phyloP scores from a whole-genome alignment of 2,329 filamentous ascomycete genomes.

The Alternaria consortialis region DNA sequence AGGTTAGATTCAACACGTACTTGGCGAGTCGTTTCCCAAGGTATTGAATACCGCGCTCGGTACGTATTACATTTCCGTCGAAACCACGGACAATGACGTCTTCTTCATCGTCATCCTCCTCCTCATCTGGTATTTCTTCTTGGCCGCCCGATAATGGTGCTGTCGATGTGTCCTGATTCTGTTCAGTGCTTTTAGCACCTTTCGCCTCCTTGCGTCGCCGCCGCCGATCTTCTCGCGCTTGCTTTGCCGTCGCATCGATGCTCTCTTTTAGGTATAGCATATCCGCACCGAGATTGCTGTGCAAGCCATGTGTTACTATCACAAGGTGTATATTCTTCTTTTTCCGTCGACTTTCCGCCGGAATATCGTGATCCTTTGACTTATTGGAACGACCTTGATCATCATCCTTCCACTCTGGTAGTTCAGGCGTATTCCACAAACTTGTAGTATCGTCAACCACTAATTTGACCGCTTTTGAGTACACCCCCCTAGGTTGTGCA shows the following conservation, averaged over 20 bases:
- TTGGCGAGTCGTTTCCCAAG: slow-evolving; percentile 93
- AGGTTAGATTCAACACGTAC: slow-evolving; percentile 88
- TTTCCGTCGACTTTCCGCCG: slow-evolving; percentile 55
- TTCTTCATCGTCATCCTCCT: slow-evolving; percentile 75
- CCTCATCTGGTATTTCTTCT: slow-evolving; percentile 53
- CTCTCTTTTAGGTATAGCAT: slow-evolving; percentile 98
- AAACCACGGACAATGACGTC: slow-evolving; percentile 91
- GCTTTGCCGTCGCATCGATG: slow-evolving; percentile 82
- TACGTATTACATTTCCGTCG: slow-evolving; percentile 86
- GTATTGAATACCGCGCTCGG: slow-evolving; percentile 96
- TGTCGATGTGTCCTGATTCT: slow-evolving; percentile 46
- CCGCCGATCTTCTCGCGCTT: slow-evolving; percentile 75
- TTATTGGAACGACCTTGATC: slow-evolving; percentile 37
- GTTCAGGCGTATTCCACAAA: slow-evolving; percentile 89
- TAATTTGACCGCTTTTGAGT: slow-evolving; percentile 79
- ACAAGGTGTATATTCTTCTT: slow-evolving; percentile 88
- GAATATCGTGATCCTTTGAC: slow-evolving; percentile 36
- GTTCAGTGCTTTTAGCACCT: slow-evolving; percentile 6
- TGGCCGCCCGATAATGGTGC: slow-evolving; percentile 61
- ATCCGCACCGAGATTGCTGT: slow-evolving; percentile 94
- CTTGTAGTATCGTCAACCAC: slow-evolving; percentile 87
- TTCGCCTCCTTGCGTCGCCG: slow-evolving; percentile 58
- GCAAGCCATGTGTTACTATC: slow-evolving; percentile 89
- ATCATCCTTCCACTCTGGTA: slow-evolving; percentile 70
- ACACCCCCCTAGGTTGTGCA: slow-evolving; percentile 77